Evolutionary conservation across 139 green algal genomes (phyloP).

Genomic region (Closterium sp.): DNA sequence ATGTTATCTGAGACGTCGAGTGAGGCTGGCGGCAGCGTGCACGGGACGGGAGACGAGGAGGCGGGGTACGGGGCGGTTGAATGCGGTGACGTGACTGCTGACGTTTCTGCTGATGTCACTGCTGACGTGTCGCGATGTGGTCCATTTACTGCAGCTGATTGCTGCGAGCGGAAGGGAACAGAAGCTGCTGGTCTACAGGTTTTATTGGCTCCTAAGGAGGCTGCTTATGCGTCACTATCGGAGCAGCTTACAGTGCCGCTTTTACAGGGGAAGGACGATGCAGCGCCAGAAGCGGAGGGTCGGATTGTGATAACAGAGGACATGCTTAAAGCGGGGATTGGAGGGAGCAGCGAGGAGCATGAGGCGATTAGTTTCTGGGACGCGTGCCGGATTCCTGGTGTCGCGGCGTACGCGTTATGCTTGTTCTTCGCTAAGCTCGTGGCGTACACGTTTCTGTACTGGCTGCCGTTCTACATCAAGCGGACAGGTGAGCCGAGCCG

Average conservation of each 20-base stretch:
- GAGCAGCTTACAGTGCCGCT: background rate
- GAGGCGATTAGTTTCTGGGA: slow-evolving; percentile 44
- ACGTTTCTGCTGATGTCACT: background rate
- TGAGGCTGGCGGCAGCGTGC: background rate
- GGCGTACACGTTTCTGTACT: slow-evolving; percentile 98
- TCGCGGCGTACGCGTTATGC: slow-evolving; percentile 81
- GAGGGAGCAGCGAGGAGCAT: background rate
- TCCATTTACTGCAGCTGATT: too few relatives aligned
- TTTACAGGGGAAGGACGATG: background rate
- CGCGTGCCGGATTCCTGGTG: slow-evolving; percentile 87
- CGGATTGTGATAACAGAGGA: background rate
- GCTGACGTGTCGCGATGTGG: too few relatives aligned
- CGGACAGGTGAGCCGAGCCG: slow-evolving; percentile 54
- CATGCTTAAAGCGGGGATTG: background rate
- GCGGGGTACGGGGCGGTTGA: background rate
- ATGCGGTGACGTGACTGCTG: background rate
- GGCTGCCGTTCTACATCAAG: slow-evolving; percentile 95
- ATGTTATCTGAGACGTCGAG: background rate
- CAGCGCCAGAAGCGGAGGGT: background rate
- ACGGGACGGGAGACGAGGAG: background rate
- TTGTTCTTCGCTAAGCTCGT: slow-evolving; percentile 98
- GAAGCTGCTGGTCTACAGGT: too few relatives aligned
- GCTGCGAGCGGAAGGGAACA: too few relatives aligned
- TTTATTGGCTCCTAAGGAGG: background rate
- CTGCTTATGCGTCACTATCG: background rate